phyloP scores from a whole-genome alignment of 2,329 filamentous ascomycete genomes.

The Stachybotrys chartarum region DNA sequence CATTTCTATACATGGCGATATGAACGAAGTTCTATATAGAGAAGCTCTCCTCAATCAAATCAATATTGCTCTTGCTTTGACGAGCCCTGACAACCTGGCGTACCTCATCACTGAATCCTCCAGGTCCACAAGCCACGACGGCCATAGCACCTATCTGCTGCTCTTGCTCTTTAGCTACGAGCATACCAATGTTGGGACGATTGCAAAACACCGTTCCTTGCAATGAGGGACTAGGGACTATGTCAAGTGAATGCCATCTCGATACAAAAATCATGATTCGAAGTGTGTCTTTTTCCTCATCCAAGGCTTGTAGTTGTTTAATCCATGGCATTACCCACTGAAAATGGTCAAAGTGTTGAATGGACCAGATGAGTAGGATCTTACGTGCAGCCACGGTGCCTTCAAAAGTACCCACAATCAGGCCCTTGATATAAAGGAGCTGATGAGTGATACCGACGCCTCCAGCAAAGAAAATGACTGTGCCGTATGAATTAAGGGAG shows the following conservation, averaged over 20 bases:
- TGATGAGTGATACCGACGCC: slow-evolving; percentile 78
- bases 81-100: slow-evolving; percentile 57
- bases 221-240: slow-evolving; percentile 69
- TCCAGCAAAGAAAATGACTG: slow-evolving; percentile 70
- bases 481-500: slow-evolving; percentile 67
- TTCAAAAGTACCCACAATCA: slow-evolving; percentile 61
- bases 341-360: slow-evolving; percentile 71
- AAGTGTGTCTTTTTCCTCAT: slow-evolving; percentile 63
- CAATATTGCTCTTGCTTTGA: slow-evolving; percentile 59
- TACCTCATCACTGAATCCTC: slow-evolving; percentile 68
- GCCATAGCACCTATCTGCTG: slow-evolving; percentile 67
- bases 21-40: slow-evolving; percentile 15
- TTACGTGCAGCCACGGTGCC: slow-evolving; percentile 65
- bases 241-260: slow-evolving; percentile 66
- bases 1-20: neutral
- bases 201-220: slow-evolving; percentile 83
- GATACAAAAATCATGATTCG: slow-evolving; percentile 75
- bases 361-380: slow-evolving; percentile 70
- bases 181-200: slow-evolving; percentile 64
- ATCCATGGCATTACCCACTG: slow-evolving; percentile 83
- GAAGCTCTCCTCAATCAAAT: slow-evolving; percentile 77
- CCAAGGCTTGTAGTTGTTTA: slow-evolving; percentile 71
- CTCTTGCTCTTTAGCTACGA: slow-evolving; percentile 68
- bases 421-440: slow-evolving; percentile 65
- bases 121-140: slow-evolving; percentile 68